Evolutionary conservation across 164 flowering plant genomes (phyloP).

Genomic region (Magnolia kwangsiensis): DNA sequence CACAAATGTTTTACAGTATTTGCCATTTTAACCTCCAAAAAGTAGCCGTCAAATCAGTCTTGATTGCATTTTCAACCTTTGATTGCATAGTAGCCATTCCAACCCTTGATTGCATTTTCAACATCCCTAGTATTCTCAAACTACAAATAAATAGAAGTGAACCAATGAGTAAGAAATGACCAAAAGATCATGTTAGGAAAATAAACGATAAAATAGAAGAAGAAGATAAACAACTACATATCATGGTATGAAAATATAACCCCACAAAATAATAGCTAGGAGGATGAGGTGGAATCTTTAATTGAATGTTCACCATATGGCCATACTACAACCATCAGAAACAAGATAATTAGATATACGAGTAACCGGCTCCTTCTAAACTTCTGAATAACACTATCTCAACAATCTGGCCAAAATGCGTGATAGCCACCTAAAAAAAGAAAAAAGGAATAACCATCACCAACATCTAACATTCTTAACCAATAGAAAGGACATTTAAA

Average conservation of each 20-base stretch:
- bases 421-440: not conserved
- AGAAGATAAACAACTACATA: not conserved
- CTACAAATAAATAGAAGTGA: slow-evolving; percentile 30
- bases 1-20: too few relatives aligned
- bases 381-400: not conserved
- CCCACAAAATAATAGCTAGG: slow-evolving; percentile 93
- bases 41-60: too few relatives aligned
- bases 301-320: slow-evolving; percentile 77
- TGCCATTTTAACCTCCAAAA: too few relatives aligned
- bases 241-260: slow-evolving; percentile 35
- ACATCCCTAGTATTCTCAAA: slow-evolving; percentile 92
- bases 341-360: not conserved
- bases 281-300: slow-evolving; percentile 96
- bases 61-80: too few relatives aligned
- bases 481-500: not conserved
- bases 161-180: not conserved
- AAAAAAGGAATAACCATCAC: not conserved
- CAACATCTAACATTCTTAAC: not conserved
- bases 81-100: too few relatives aligned
- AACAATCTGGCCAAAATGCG: not conserved
- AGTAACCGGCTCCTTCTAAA: not conserved
- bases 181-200: not conserved
- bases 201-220: not conserved
- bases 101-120: slow-evolving; percentile 95
- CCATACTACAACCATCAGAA: slow-evolving; percentile 65